Base-by-base conservation (phyloP, 192 early-diverging fungal species). In the Nowakowskiella sp. region DNA sequence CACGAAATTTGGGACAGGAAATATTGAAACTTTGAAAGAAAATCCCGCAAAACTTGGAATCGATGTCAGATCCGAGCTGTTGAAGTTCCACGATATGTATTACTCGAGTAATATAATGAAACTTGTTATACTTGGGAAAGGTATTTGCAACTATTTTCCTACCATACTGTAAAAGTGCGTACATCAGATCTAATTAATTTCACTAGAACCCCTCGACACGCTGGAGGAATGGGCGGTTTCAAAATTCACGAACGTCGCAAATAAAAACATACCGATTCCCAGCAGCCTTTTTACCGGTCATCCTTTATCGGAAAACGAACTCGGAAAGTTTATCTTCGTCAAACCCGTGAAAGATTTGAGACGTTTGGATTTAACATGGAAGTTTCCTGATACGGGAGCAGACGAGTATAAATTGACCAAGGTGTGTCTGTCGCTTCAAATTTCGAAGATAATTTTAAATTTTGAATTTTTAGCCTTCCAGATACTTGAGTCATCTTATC, bases 91-190 rank as follows among this genome's bases (percentile, higher is more conserved):
- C 56, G 73, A 74, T 8, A 74, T 76, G 49, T 91, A 91, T 65
- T 99, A 99, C 64, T 91, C 89, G 25, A 84, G 91, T 8, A 94
- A 96, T 58, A 88, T 99, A 24, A 96, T 95, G 93, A 87, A 87
- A 68, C 72, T 95, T 13, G 86, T 86, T 28, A 70, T 99, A 13
- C 59, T 94, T 8, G 95, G 92, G 24, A 75, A 80, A 61, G 83
- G 80, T 83, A 63, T 42, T 39, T 47, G 25, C 22, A 63, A 30
- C 6, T n/a, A 54, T 62, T 22, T 7, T 8, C 3, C 25, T 30
- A 54, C 3, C 25, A 36, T 59, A 29, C 21, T 19, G 6, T 0
- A 45, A 60, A 42, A 6, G 31, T 50, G 57, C 1, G 61, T 60
- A 32, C 49, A 51, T 53, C 25, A 27, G 45, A 7, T 21, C 6